Base-by-base conservation (phyloP, 345 rosid species). In the Eucalyptus regnans region DNA sequence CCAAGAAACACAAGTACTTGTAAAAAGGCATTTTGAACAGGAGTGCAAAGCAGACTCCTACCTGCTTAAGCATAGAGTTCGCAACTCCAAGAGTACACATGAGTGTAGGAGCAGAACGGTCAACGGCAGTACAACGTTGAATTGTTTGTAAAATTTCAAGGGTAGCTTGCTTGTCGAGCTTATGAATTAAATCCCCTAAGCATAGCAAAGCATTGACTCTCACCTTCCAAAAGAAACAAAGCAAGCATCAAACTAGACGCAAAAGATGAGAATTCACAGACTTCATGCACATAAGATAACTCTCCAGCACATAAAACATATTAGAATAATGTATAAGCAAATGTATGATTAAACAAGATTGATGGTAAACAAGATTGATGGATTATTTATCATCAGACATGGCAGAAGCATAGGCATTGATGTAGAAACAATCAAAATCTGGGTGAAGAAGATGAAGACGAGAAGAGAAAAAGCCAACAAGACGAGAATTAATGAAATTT, bases 51-150 rank as follows among this genome's bases (percentile, higher is more conserved):
- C 33, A 46, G 50, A 86, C 60, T 89, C 54, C 87, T 90, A 97
- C 99, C 97, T 96, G 97, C 91, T 96, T 98, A 48, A 97, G 93
- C 89, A 98, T 95, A 43, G 99, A 94, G 92, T 94, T 96, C 89
- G 99, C 97, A 29, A 98, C 95, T 64, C 97, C 99, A 87, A 98
- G 99, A 87, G 99, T 94, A 90, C 99, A 98, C 98, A 98, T 97
- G 31, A 98, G 97, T 68, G 99, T 98, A 54, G 99, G 99, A 86
- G 98, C 96, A 89, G 99, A 97, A 71, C 90, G 98, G 90, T 98
- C 99, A 91, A 98, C 98, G 31, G 99, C 96, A 48, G 97, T 98
- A 90, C 99, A 98, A 16, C 97, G 96, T 88, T 96, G 99, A 89
- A 98, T 92, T 87, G 99, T 98, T 92, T 97, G 93, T 94, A 98